Conservation (phyloP, 768 basidiomycete genomes). For the Pisolithus tinctorius region DNA sequence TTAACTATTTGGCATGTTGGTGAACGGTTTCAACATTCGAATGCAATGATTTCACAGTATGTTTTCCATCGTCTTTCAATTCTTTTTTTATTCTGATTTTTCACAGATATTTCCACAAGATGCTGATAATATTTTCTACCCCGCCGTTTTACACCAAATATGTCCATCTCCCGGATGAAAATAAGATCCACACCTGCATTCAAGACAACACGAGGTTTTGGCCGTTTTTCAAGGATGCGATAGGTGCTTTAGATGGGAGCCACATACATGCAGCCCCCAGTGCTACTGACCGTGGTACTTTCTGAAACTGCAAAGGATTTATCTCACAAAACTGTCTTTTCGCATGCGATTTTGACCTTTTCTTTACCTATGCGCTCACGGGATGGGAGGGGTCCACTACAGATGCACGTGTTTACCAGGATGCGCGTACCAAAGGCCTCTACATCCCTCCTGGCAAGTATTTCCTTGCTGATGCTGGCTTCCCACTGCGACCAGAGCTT, state of each 20-base stretch:
- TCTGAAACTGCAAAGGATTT: constrained; percentile 15
- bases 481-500: too few species aligned
- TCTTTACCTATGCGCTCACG: constrained; percentile 32
- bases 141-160: constrained; percentile 22
- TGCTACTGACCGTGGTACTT: constrained; percentile 5
- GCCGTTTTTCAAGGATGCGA: constrained; percentile 15
- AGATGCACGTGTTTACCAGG: constrained; percentile 28
- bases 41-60: not conserved
- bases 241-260: constrained; percentile 25
- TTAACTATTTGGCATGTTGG: not conserved
- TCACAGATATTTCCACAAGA: constrained; percentile 22
- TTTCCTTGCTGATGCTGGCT: constrained; percentile 18
- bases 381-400: constrained; percentile 36
- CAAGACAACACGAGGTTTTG: too few species aligned
- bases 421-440: constrained; percentile 23
- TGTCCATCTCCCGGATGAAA: constrained; percentile 5
- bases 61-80: not conserved
- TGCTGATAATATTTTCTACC: constrained; percentile 20
- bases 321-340: constrained; percentile 34
- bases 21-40: not conserved
- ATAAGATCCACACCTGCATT: too few species aligned
- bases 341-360: constrained; percentile 24
- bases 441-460: constrained; percentile 25
- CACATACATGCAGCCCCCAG: constrained; percentile 12
- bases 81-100: not conserved